Conservation (phyloP, 2,329 filamentous ascomycete species). For the Penicillium expansum region DNA sequence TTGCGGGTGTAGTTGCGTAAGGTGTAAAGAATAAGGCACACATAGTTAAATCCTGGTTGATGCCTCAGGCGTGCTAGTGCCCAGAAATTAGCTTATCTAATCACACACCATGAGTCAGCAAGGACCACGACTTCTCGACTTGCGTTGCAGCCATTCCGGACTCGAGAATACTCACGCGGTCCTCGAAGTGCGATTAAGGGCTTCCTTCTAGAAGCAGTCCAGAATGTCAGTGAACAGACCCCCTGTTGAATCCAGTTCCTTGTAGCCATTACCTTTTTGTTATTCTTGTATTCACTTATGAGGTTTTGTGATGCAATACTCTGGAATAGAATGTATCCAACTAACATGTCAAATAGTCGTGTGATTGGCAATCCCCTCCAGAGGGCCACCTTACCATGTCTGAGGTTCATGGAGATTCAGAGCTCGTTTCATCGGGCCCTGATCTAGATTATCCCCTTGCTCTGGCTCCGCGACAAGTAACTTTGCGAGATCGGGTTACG, state of each 20-base stretch:
- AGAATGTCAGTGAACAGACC: slow-evolving; percentile 25
- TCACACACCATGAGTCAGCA: background rate
- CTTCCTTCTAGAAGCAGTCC: slow-evolving; percentile 24
- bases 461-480: slow-evolving; percentile 73
- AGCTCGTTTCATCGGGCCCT: slow-evolving; percentile 30
- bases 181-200: slow-evolving; percentile 38
- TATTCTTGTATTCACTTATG: background rate
- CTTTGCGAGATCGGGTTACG: slow-evolving; percentile 77
- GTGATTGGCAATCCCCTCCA: slow-evolving; percentile 28
- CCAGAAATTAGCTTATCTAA: background rate
- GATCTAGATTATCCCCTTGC: slow-evolving; percentile 59
- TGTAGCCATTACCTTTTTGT: slow-evolving; percentile 4
- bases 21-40: too few relatives aligned
- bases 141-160: slow-evolving; percentile 43
- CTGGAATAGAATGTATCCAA: slow-evolving; percentile 8
- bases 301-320: background rate
- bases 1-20: too few relatives aligned
- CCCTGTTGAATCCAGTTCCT: slow-evolving; percentile 9
- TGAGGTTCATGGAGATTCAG: slow-evolving; percentile 37
- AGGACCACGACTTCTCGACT: slow-evolving; percentile 10
- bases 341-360: slow-evolving; percentile 38
- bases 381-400: slow-evolving; percentile 33
- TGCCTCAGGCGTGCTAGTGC: too few relatives aligned
- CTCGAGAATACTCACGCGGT: slow-evolving; percentile 45
- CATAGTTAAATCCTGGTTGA: too few relatives aligned